Conservation (phyloP, 2,329 filamentous ascomycete genomes). For the Xylariaceae sp. region DNA sequence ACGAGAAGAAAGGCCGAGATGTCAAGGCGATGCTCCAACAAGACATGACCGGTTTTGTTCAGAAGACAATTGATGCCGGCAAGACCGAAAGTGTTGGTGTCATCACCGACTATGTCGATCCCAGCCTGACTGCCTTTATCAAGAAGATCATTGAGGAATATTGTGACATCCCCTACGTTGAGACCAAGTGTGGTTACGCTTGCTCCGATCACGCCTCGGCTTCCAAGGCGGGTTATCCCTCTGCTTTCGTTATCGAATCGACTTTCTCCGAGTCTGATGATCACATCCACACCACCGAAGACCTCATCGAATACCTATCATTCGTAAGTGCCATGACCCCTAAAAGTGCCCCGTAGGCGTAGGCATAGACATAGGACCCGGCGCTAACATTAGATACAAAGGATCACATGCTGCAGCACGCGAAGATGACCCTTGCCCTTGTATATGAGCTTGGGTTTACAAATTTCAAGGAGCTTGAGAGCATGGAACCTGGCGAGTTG, state of each 20-base stretch:
- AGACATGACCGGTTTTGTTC: slow-evolving; percentile 91
- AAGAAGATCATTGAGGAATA: slow-evolving; percentile 83
- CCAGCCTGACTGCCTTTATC: slow-evolving; percentile 78
- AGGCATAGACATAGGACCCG: background rate
- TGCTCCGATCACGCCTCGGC: slow-evolving; percentile 72
- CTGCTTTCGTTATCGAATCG: slow-evolving; percentile 71
- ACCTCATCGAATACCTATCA: slow-evolving; percentile 64
- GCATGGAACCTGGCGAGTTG: slow-evolving; percentile 34
- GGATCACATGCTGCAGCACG: slow-evolving; percentile 88
- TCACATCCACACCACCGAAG: slow-evolving; percentile 65
- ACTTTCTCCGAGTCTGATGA: slow-evolving; percentile 61
- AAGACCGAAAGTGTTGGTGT: slow-evolving; percentile 82
- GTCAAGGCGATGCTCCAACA: slow-evolving; percentile 97
- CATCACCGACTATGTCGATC: slow-evolving; percentile 86
- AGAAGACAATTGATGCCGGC: slow-evolving; percentile 76
- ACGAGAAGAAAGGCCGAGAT: slow-evolving; percentile 65
- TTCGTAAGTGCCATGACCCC: slow-evolving; percentile 41
- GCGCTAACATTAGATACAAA: slow-evolving; percentile 5
- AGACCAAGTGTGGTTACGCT: slow-evolving; percentile 86
- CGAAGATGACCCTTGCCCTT: slow-evolving; percentile 74
- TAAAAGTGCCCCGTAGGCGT: background rate
- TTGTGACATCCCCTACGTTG: slow-evolving; percentile 79
- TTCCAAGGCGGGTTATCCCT: slow-evolving; percentile 67
- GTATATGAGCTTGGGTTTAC: slow-evolving; percentile 80
- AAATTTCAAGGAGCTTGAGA: slow-evolving; percentile 50